A percentile compares a stretch with the other conserved stretches of the same genome.
These are phyloP conservation scores for Blastomyces gilchristii DNA, from an alignment of 2,329 filamentous ascomycete species.

Conservation along the genomic window DNA sequence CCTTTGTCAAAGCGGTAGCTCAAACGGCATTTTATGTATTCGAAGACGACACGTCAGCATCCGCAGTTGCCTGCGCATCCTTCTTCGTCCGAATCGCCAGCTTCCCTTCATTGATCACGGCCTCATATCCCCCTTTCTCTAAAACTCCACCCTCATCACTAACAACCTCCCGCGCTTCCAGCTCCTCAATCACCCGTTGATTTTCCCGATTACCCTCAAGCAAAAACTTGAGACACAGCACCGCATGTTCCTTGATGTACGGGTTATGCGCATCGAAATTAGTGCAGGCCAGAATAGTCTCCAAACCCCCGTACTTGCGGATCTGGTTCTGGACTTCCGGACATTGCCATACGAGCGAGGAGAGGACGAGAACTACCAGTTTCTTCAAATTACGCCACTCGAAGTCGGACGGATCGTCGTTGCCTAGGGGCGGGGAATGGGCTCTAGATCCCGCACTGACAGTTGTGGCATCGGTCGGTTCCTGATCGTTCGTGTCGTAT, in stretches of 20 bases:
- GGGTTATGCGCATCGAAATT: conserved; percentile 87
- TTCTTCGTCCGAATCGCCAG: conserved; percentile 32
- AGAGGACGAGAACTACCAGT: conserved; percentile 80
- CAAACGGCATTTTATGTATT: background rate
- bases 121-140: conserved; percentile 35
- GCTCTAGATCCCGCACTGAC: conserved; percentile 35
- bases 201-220: conserved; percentile 44
- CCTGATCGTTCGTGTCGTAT: conserved; percentile 43
- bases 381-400: conserved; percentile 82
- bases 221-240: conserved; percentile 71
- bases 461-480: conserved; percentile 32
- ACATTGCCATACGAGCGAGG: conserved; percentile 79
- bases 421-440: conserved; percentile 38
- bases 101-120: conserved; percentile 36
- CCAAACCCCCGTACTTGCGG: conserved; percentile 71
- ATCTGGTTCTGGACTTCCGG: conserved; percentile 80
- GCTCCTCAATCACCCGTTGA: conserved; percentile 43
- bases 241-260: conserved; percentile 84
- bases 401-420: conserved; percentile 55
- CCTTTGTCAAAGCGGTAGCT: background rate
- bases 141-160: conserved; percentile 32
- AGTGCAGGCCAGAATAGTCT: conserved; percentile 80
- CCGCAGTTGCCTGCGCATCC: conserved; percentile 7
- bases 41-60: background rate
- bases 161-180: conserved; percentile 37